Percentiles rank a stretch among this genome's conserved stretches.
Conservation (phyloP, 164 flowering plant genomes). For the Annona squamosa region DNA sequence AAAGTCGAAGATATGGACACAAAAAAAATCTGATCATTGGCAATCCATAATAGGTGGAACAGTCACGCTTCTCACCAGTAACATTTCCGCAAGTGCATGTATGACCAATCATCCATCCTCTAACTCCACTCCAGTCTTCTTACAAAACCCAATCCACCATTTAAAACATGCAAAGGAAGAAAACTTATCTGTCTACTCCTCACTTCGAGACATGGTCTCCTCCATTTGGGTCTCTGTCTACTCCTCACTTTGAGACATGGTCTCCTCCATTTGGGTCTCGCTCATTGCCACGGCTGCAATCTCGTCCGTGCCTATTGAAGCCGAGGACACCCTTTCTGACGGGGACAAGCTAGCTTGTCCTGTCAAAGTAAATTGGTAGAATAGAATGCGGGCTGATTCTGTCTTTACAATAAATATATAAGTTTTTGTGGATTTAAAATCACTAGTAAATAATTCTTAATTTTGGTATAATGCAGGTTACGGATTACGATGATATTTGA, state of each 20-base stretch:
- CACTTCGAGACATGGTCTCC: not conserved
- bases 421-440: too few relatives aligned
- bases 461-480: too few relatives aligned
- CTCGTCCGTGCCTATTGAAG: slow-evolving; percentile 12
- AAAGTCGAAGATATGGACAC: too few relatives aligned
- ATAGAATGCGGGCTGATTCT: too few relatives aligned
- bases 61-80: too few relatives aligned
- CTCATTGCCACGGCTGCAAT: not conserved
- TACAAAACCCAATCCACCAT: not conserved
- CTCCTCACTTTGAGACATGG: not conserved
- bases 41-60: too few relatives aligned
- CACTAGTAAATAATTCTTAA: too few relatives aligned
- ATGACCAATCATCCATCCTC: not conserved
- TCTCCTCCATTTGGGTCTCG: not conserved
- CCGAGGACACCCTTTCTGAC: slow-evolving; percentile 23
- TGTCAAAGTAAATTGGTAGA: not conserved
- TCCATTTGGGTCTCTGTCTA: not conserved
- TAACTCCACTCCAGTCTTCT: not conserved
- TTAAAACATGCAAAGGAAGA: too few relatives aligned
- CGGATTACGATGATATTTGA: not conserved
- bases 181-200: not conserved
- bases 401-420: too few relatives aligned
- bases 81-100: not conserved
- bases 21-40: too few relatives aligned
- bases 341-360: slow-evolving; percentile 21